Conservation (phyloP, 78 protist genomes). For the slime mould (Dictyostelium discoideum) region dicty_2.7 NC_007089.4:168501-169000, state of each 20-base stretch:
- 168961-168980: background rate
- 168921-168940: slow-evolving; percentile 16
- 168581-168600: too few species aligned
- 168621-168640: too few species aligned
- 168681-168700: background rate
- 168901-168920: slow-evolving; percentile 20
- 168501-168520: too few species aligned
- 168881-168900: slow-evolving; percentile 17
- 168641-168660: background rate
- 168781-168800: background rate
- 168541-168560: too few species aligned
- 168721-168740: slow-evolving; percentile 22
- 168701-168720: slow-evolving; percentile 49
- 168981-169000: background rate
- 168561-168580: too few species aligned
- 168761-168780: slow-evolving; percentile 9
- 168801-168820: slow-evolving; percentile 13
- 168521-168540: too few species aligned
- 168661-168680: too few species aligned
- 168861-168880: background rate
- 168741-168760: slow-evolving; percentile 18
- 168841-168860: slow-evolving; percentile 27
- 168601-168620: background rate
- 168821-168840: slow-evolving; percentile 25
- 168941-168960: slow-evolving; percentile 4